Evolutionary conservation across 129 eudicot genomes (phyloP).

Genomic region (Flaveria robusta): DNA sequence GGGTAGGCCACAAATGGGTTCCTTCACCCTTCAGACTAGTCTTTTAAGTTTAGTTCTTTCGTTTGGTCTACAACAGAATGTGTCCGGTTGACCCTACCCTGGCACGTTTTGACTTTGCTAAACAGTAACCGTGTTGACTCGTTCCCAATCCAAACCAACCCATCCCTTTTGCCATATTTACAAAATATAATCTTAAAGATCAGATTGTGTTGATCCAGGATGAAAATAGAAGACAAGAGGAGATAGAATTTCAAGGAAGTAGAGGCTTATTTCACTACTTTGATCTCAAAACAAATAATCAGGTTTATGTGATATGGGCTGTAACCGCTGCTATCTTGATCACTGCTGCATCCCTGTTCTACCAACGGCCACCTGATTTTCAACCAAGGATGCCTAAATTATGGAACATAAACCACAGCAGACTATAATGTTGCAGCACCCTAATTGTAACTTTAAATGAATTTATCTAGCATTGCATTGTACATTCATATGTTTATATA

Average conservation of each 20-base stretch:
- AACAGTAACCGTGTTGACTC: not conserved
- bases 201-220: slow-evolving; percentile 44
- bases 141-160: not conserved
- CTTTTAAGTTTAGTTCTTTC: no score
- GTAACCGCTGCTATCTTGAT: slow-evolving; percentile 80
- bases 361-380: slow-evolving; percentile 60
- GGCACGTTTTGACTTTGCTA: no score
- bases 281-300: slow-evolving; percentile 46
- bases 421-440: slow-evolving; percentile 16
- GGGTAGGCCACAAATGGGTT: no score
- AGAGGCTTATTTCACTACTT: slow-evolving; percentile 68
- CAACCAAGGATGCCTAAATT: slow-evolving; percentile 48
- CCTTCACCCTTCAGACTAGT: no score
- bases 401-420: slow-evolving; percentile 44
- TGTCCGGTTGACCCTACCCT: no score
- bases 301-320: slow-evolving; percentile 73
- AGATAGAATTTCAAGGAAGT: slow-evolving; percentile 60
- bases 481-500: not conserved
- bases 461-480: not conserved
- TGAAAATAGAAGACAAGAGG: slow-evolving; percentile 55
- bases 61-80: no score
- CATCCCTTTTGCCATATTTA: not conserved
- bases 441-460: not conserved
- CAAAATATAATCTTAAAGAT: slow-evolving; percentile 3
- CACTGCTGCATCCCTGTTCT: slow-evolving; percentile 62